phyloP scores from a whole-genome alignment of 495 filamentous ascomycete species.

The Cercophora newfieldiana region DNA sequence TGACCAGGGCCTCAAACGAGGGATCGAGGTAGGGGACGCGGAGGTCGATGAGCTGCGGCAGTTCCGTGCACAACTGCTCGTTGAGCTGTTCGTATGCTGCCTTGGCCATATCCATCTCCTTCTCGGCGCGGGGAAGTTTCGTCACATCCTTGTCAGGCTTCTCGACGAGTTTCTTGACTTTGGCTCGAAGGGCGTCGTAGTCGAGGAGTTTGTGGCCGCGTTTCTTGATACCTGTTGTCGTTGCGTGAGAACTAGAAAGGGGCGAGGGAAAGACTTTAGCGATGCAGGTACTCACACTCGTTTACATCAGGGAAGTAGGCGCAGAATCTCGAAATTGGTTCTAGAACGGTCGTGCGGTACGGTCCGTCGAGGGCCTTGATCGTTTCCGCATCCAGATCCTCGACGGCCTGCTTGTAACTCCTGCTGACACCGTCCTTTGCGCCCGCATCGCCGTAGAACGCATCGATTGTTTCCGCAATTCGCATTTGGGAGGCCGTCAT shows the following conservation, averaged over 20 bases:
- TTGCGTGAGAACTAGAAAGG: background rate
- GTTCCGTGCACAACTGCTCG: constrained; percentile 86
- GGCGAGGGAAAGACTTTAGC: background rate
- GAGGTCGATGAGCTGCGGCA: constrained; percentile 97
- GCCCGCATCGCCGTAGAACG: constrained; percentile 96
- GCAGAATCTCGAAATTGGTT: constrained; percentile 93
- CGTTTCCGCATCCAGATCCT: constrained; percentile 95
- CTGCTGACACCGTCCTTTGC: constrained; percentile 90
- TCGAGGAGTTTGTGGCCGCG: constrained; percentile 96
- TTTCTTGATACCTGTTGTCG: constrained; percentile 82
- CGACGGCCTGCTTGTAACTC: constrained; percentile 96
- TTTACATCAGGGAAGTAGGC: constrained; percentile 99
- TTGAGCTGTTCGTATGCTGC: constrained; percentile 93
- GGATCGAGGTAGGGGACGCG: constrained; percentile 96
- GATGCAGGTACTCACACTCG: constrained; percentile 65
- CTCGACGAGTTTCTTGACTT: constrained; percentile 94
- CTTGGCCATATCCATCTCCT: constrained; percentile 90
- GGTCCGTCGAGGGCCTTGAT: constrained; percentile 98
- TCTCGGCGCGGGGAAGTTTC: constrained; percentile 90
- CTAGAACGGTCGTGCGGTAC: constrained; percentile 89
- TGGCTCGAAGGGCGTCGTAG: constrained; percentile 92
- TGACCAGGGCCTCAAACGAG: constrained; percentile 94
- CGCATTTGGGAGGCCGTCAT: constrained; percentile 99
- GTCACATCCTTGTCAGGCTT: constrained; percentile 98
- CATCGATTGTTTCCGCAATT: constrained; percentile 98